Percentiles rank a stretch among this genome's conserved stretches.
Evolutionary conservation across 495 filamentous ascomycete genomes (phyloP).

Genomic region (Aspergillus sparsus): DNA sequence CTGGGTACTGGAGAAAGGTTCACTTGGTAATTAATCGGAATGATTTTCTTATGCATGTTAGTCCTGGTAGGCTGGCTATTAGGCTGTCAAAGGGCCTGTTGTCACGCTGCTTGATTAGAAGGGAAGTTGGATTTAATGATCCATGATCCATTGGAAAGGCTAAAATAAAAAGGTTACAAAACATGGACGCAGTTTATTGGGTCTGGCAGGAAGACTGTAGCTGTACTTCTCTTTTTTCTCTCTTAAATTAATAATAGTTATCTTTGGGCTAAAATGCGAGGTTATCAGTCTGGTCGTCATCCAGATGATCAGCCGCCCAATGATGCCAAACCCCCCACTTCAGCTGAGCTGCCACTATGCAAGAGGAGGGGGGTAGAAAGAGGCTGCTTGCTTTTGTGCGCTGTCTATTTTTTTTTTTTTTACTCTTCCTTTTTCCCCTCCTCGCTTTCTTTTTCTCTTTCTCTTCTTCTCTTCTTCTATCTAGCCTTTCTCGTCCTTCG

Average conservation of each 20-base stretch:
- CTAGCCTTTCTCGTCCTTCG: conserved; percentile 1
- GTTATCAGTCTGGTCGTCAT: conserved; percentile 19
- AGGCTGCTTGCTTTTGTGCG: too few relatives aligned
- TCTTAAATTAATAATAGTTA: too few relatives aligned
- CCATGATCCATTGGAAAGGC: too few relatives aligned
- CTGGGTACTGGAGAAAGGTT: too few relatives aligned
- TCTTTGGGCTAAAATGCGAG: conserved; percentile 4
- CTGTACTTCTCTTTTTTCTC: too few relatives aligned
- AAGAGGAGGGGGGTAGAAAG: conserved; percentile 5
- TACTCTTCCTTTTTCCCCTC: conserved; percentile 14
- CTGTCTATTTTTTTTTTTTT: conserved; percentile 15
- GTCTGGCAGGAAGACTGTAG: too few relatives aligned
- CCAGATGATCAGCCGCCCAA: conserved; percentile 20
- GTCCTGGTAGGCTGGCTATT: too few relatives aligned
- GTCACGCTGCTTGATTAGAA: conserved; percentile 2
- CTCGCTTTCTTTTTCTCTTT: conserved; percentile 20
- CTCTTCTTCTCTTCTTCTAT: conserved; percentile 11
- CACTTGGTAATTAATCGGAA: too few relatives aligned
- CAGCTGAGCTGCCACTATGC: conserved; percentile 24
- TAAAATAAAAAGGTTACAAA: too few relatives aligned
- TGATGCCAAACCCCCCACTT: conserved; percentile 17
- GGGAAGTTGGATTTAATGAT: background rate
- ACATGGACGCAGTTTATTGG: too few relatives aligned
- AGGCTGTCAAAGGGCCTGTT: too few relatives aligned
- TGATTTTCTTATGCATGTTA: too few relatives aligned